Evolutionary conservation across 2,329 filamentous ascomycete genomes (phyloP), one percentile per base, ranked within the genome.

Genomic region (Penicillium sp.): DNA sequence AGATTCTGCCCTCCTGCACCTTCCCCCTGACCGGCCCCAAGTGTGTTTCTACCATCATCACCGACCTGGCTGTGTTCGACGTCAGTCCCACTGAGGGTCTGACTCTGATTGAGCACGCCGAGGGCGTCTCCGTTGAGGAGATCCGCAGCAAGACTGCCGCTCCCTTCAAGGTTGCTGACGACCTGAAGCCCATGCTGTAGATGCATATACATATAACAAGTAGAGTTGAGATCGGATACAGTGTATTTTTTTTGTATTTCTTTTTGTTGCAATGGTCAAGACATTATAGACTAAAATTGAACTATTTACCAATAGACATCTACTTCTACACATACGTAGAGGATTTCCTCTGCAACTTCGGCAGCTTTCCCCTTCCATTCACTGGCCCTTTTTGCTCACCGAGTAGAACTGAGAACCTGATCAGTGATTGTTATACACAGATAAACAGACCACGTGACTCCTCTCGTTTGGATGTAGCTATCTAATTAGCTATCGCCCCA

Each of bases 131-230:
- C 8, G 76, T 88, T 0, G 84, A 89, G 18, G 81, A 86, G 55
- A 77, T 89, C 18, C 79, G 73, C 72, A 74, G 74, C 61, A 87
- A 87, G 75, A 89, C 86, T 5, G 82, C 81, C 46, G 85, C 86
- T 2, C 74, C 77, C 27, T 89, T 89, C 66, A 68, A 72, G 32
- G 79, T 88, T 36, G 79, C 81, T 1, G 73, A 80, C 28, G 67
- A 81, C 40, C 47, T 87, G 39, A 76, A 77, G 60, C 71, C 67
- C 4, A 78, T 79, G 71, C 43, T 51, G 51, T 54, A 49, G 47
- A 40, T 43, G 36, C 44, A 44, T 39, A n/a, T n/a, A n/a, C n/a
- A 28, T 40, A 45, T 36, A 49, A 36, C 42, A 29, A 51, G 24
- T 52, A 47, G 47, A 47, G 23, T 36, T 46, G 32, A 29, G 46